phyloP scores from a whole-genome alignment of 2,329 filamentous ascomycete species.

The Xylaria sp. region DNA sequence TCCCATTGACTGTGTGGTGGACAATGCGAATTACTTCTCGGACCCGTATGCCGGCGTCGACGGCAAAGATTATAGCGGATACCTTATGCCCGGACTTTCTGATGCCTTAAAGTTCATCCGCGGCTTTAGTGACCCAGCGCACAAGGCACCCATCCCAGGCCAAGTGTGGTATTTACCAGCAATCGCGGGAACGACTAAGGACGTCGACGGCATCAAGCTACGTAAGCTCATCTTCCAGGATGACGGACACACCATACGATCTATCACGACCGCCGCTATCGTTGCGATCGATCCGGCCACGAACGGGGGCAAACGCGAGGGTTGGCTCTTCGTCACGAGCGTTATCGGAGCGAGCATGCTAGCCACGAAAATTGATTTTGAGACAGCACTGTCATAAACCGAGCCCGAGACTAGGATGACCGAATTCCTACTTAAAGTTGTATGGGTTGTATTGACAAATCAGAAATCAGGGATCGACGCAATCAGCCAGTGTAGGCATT shows the following conservation, averaged over 20 bases:
- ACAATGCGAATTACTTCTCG: constrained; percentile 69
- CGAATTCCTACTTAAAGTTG: background rate
- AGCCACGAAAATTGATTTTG: constrained; percentile 64
- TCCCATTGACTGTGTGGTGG: constrained; percentile 58
- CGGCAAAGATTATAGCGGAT: constrained; percentile 63
- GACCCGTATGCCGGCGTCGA: constrained; percentile 61
- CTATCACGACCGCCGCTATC: constrained; percentile 63
- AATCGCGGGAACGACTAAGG: constrained; percentile 30
- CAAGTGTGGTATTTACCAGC: constrained; percentile 58
- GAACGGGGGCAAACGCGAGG: constrained; percentile 58
- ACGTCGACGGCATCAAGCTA: constrained; percentile 55
- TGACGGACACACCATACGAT: constrained; percentile 62
- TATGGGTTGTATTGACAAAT: background rate
- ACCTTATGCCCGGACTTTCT: constrained; percentile 61
- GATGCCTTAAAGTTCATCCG: constrained; percentile 54
- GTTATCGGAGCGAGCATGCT: constrained; percentile 62
- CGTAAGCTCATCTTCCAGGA: constrained; percentile 64
- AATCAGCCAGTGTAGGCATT: background rate
- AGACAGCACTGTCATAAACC: constrained; percentile 31
- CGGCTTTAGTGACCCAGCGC: constrained; percentile 50
- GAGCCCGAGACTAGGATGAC: background rate
- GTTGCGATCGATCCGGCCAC: constrained; percentile 62
- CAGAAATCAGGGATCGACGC: too few relatives aligned
- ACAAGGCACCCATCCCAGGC: constrained; percentile 53
- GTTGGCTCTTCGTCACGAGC: constrained; percentile 69